Conservation (phyloP, 164 flowering plant species). For the Litsea cubeba region DNA sequence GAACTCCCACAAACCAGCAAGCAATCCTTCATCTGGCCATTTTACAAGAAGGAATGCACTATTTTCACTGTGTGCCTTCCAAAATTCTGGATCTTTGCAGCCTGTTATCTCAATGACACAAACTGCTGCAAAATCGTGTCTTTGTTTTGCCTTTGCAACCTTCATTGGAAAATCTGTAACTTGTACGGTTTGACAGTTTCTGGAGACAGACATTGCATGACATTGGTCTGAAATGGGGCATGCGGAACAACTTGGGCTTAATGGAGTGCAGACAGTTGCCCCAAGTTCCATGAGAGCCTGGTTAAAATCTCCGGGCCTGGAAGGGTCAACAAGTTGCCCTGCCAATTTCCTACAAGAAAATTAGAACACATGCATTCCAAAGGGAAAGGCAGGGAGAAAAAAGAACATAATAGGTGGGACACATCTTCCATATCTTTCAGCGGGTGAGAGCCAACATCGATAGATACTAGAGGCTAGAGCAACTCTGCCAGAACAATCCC, state of each 20-base stretch:
- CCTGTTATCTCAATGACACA: conserved; percentile 73
- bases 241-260: conserved; percentile 61
- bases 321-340: conserved; percentile 81
- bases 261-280: conserved; percentile 69
- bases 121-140: conserved; percentile 72
- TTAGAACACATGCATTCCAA: background rate
- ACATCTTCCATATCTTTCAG: too few relatives aligned
- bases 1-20: conserved; percentile 98
- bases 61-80: conserved; percentile 20
- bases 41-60: conserved; percentile 59
- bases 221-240: conserved; percentile 78
- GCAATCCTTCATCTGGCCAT: conserved; percentile 86
- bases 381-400: background rate
- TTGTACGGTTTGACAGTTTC: conserved; percentile 21
- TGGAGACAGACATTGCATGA: conserved; percentile 47
- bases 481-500: too few relatives aligned
- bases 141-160: conserved; percentile 61
- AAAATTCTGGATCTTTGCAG: conserved; percentile 10
- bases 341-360: conserved; percentile 61
- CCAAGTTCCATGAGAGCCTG: conserved; percentile 98
- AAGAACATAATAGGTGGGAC: too few relatives aligned
- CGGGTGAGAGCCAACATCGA: too few relatives aligned
- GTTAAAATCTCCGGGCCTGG: conserved; percentile 92
- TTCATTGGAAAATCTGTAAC: conserved; percentile 85
- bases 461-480: too few relatives aligned